Base-by-base conservation (phyloP, 2,329 filamentous ascomycete species). In the Ophiostoma populinum region DNA sequence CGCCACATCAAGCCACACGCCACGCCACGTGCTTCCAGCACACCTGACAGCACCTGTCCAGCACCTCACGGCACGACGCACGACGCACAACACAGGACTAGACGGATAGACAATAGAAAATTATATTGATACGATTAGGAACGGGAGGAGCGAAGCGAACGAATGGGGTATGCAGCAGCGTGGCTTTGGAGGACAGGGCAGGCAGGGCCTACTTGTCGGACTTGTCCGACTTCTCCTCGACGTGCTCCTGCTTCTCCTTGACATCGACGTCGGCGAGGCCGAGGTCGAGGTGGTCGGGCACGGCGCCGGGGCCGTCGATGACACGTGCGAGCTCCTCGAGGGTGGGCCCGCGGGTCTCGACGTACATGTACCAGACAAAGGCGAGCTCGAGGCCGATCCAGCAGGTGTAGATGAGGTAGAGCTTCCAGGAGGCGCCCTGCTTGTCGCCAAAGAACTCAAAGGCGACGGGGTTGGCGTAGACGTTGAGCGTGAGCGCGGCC, bases 241-340 rank as follows among this genome's bases (percentile, higher is more conserved):
- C n/a, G 29, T 32, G 29, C 17, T 16, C 19, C n/a, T 32, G 18
- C 29, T 32, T 32, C 19, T 32, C 29, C n/a, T 7, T 11, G n/a
- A 13, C 17, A 6, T 32, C 19, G 6, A 20, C 28, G 10, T 31
- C 28, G 31, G 38, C 40, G 11, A 19, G 30, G 20, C 32, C 35
- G 27, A 38, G 36, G 27, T 39, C 40, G 11, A 38, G 25, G 27
- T 36, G 36, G 27, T 39, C 40, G 11, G 37, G 25, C 15, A 39
- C 24, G 13, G 40, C 40, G 10, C 16, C 2, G 15, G 40, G 38
- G 34, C 40, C 42, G 27, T 43, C 51, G 29, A 54, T 53, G 39
- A 80, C 72, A 37, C 68, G 61, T 46, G 80, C 75, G 51, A 43
- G 28, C 25, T 43, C 41, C 37, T 43, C 41, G 3, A 43, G 33